Conservation (phyloP, 2,329 filamentous ascomycete genomes). For the Ceratocystis papillata region DNA sequence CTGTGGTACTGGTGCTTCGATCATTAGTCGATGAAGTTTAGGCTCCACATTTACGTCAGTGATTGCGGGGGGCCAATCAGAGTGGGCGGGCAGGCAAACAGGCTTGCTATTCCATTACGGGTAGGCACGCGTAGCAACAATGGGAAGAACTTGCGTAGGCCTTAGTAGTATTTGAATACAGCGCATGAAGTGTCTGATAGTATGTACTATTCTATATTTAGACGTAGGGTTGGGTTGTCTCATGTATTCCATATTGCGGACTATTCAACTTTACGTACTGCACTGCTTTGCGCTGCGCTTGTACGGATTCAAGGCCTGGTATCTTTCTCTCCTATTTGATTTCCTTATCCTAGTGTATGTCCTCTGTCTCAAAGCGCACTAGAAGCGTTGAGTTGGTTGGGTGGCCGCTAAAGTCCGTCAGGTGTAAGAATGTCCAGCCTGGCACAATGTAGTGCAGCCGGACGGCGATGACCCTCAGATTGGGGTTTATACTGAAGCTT, state of each 20-base stretch:
- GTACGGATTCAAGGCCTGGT: background rate
- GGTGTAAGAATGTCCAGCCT: conserved; percentile 53
- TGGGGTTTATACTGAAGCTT: conserved; percentile 50
- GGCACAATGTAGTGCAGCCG: conserved; percentile 45
- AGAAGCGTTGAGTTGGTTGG: conserved; percentile 54
- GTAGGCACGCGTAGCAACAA: background rate
- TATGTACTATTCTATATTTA: too few species aligned
- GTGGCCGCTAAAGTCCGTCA: conserved; percentile 53
- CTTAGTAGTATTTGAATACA: background rate
- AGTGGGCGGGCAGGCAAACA: background rate
- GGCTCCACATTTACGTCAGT: conserved; percentile 10
- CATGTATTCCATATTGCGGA: too few species aligned
- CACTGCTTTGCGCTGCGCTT: too few species aligned
- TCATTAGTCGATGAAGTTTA: background rate
- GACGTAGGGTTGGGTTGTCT: too few species aligned
- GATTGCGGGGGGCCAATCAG: conserved; percentile 6
- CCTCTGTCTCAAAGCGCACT: conserved; percentile 48
- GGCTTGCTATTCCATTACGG: background rate
- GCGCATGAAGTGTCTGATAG: too few species aligned
- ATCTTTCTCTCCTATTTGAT: background rate
- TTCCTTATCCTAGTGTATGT: conserved; percentile 27
- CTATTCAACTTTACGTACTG: too few species aligned
- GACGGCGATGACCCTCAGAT: conserved; percentile 51
- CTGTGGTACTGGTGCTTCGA: background rate
- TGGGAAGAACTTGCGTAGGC: background rate